Base-by-base conservation (phyloP, 768 basidiomycete genomes). In the Trametes cubensis region DNA sequence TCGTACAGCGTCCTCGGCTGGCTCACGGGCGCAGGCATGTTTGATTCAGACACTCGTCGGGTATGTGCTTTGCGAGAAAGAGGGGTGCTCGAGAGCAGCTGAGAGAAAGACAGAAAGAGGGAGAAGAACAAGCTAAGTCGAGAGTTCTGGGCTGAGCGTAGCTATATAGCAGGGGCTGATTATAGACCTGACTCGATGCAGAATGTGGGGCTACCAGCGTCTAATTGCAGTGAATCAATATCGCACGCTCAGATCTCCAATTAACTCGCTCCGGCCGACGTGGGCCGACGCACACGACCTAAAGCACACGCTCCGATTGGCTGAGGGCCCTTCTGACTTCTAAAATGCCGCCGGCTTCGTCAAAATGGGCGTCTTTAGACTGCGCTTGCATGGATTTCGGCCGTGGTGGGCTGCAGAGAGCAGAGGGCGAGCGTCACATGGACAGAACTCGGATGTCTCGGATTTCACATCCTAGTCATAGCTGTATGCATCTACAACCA, bases 1-100 rank as follows among this genome's bases (percentile, higher is more conserved):
- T 98, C 96, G 76, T 98, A 97, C 30, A 98, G 81, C 39, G 96
- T 98, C 63, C 94, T 87, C 11, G 94, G 93, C 21, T 80, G 76
- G 56, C 78, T 67, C 18, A 81, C 74, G n/a, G 84, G 75, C 34
- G 77, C 80, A 46, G 86, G 83, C 87, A 88, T 88, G 34, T 18
- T 66, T 28, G 56, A n/a, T 11, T 20, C 26, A 28, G 25, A 25
- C 11, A 44, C 15, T 18, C 21, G 6, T 11, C 46, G 21, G 45
- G 30, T 38, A 45, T 50, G 13, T 4, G 25, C 30, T 20, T 41
- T 8, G 11, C 26, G 25, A 4, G 53, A 23, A 20, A 23, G 10
- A 17, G 28, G 23, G 25, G 50, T 23, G 34, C 40, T 34, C 18
- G 25, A 44, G 34, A 39, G 28, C n/a, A 46, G 17, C 38, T 25